Conservation (phyloP, 2,329 filamentous ascomycete species). For the Herpotrichia juniperi region DNA sequence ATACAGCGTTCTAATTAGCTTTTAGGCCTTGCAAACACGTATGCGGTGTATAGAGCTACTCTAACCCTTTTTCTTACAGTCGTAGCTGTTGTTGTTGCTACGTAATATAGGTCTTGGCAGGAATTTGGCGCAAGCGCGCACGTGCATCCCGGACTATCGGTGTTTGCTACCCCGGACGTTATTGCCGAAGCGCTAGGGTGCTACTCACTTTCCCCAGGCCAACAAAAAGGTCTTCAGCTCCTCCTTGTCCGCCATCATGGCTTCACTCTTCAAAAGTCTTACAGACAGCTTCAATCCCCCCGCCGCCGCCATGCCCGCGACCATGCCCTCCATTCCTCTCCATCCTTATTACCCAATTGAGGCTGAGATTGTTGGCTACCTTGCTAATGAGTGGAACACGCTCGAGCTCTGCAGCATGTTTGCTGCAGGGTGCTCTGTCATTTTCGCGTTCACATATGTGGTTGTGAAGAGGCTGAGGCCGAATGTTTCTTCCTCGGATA, state of each 20-base stretch:
- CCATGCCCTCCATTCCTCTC: slow-evolving; percentile 14
- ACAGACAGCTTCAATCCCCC: slow-evolving; percentile 11
- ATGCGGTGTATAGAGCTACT: no score
- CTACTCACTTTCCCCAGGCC: no score
- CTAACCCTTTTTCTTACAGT: no score
- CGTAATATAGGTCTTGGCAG: no score
- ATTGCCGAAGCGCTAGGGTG: no score
- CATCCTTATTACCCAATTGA: slow-evolving; percentile 77
- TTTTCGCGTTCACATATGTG: slow-evolving; percentile 64
- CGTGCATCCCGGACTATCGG: no score
- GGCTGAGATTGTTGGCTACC: slow-evolving; percentile 66
- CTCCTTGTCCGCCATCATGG: slow-evolving; percentile 8
- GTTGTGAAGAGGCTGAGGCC: slow-evolving; percentile 61
- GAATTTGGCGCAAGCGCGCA: no score
- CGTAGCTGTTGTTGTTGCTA: no score
- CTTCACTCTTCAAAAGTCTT: slow-evolving; percentile 12
- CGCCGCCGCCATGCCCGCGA: slow-evolving; percentile 9
- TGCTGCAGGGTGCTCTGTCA: slow-evolving; percentile 58
- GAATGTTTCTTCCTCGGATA: slow-evolving; percentile 60
- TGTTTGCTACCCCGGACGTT: no score
- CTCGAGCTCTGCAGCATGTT: slow-evolving; percentile 66
- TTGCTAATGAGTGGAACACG: slow-evolving; percentile 69
- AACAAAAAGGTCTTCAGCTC: not conserved
- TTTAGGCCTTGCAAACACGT: no score
- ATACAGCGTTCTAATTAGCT: no score